Evolutionary conservation across 208 protist species (phyloP).

Genomic region (Trypanosoma boissoni): DNA sequence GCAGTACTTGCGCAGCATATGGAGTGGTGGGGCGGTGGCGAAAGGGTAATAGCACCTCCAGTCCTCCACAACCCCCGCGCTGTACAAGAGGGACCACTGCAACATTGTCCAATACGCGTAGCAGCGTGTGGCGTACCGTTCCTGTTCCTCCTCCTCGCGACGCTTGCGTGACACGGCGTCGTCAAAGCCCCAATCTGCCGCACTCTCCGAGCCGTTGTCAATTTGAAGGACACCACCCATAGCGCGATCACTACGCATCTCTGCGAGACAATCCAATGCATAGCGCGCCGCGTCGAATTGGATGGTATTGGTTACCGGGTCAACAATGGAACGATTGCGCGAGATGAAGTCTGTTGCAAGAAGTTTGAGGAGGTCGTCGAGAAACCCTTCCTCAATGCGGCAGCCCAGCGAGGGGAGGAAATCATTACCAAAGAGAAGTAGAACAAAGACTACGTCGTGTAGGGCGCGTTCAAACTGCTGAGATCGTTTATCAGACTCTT

Average conservation of each 20-base stretch:
- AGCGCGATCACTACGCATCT: slow-evolving; percentile 41
- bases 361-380: slow-evolving; percentile 87
- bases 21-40: slow-evolving; percentile 56
- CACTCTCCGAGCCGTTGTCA: slow-evolving; percentile 33
- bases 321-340: slow-evolving; percentile 60
- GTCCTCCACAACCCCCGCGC: slow-evolving; percentile 73
- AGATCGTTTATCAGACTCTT: too few relatives aligned
- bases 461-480: slow-evolving; percentile 60
- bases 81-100: slow-evolving; percentile 90
- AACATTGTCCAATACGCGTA: slow-evolving; percentile 91
- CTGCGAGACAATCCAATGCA: slow-evolving; percentile 69
- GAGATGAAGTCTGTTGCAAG: slow-evolving; percentile 83
- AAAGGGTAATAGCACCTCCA: slow-evolving; percentile 90
- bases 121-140: slow-evolving; percentile 54
- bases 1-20: slow-evolving; percentile 74
- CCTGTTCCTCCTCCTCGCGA: slow-evolving; percentile 35
- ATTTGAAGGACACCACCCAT: slow-evolving; percentile 26
- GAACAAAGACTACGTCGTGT: slow-evolving; percentile 98
- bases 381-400: slow-evolving; percentile 92
- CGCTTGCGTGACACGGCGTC: slow-evolving; percentile 39
- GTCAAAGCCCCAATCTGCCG: slow-evolving; percentile 35
- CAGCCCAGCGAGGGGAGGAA: slow-evolving; percentile 96
- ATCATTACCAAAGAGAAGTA: slow-evolving; percentile 98
- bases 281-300: slow-evolving; percentile 74
- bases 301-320: slow-evolving; percentile 70